Base-by-base conservation (phyloP, 192 early-diverging fungal genomes). In the Dimargaris verticillata region DNA sequence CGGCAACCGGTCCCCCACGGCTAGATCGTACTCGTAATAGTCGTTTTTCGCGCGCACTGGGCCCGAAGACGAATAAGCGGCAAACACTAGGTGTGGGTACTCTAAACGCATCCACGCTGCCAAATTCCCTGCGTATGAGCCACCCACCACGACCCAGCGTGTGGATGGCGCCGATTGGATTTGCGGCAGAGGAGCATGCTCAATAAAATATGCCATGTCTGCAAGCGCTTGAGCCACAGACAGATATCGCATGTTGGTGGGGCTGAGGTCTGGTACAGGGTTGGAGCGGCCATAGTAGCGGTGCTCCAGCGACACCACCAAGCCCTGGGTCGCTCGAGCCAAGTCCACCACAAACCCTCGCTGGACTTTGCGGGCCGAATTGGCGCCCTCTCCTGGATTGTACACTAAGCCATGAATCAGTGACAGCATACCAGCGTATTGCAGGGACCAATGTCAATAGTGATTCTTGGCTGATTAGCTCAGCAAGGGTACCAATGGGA, bases 51-150 rank as follows among this genome's bases (percentile, higher is more conserved):
- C 75, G 0, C 78, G 74, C 7, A 91, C 68, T 18, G 89, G 89
- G 33, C 81, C 89, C 0, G 89, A 91, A 29, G 84, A 85, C 0
- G 82, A 74, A 61, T 84, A 83, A 9, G 83, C 84, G 0, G 84
- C 86, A 63, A 78, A 80, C 17, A 88, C 67, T n/a, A 87, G 65
- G 20, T 81, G 70, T 0, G 83, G 85, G 62, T 82, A 84, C 51
- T 71, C 65, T 49, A 74, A 63, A 24, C 86, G 77, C 62, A 82
- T 74, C 89, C 89, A 91, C 0, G 83, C 83, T 7, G 89, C 84
- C 14, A 91, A 53, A 50, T 79, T 87, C 3, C 83, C 89, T 18
- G 81, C 70, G 66, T 91, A 91, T 9, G 84, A 86, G 25, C 87
- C 87, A n/a, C 89, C 89, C 1, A 77, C 68, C 2, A 78, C 73